These are phyloP conservation scores for Fonsecaea nubica DNA, from an alignment of 2,329 filamentous ascomycete genomes.

Conservation along the genomic window DNA sequence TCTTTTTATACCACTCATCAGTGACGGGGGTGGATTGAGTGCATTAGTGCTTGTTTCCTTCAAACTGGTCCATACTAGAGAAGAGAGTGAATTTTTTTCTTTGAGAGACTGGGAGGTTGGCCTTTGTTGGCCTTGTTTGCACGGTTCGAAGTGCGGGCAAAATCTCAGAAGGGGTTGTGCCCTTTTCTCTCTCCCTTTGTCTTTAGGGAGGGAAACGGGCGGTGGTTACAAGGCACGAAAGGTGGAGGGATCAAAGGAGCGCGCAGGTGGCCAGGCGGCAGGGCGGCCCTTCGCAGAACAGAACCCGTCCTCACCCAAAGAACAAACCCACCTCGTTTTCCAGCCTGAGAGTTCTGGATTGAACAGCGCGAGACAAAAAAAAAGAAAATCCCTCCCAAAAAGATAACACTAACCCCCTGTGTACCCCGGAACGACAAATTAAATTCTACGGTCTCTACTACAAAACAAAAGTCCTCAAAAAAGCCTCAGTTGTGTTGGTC, in stretches of 20 bases:
- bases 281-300: not conserved
- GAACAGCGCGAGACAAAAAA: constrained; percentile 15
- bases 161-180: not conserved
- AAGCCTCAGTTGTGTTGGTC: constrained; percentile 12
- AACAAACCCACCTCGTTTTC: constrained; percentile 11
- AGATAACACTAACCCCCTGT: constrained; percentile 12
- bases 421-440: constrained; percentile 22
- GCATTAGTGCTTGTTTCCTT: constrained; percentile 31
- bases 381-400: too few relatives aligned
- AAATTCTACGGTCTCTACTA: constrained; percentile 26
- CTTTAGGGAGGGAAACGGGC: not conserved
- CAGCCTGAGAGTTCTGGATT: constrained; percentile 11
- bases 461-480: constrained; percentile 3
- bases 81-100: not conserved
- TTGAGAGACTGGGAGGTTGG: constrained; percentile 9
- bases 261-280: not conserved
- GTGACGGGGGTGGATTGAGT: constrained; percentile 30
- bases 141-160: constrained; percentile 13
- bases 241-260: not conserved
- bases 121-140: constrained; percentile 6
- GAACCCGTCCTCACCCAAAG: not conserved
- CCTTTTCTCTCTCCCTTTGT: not conserved
- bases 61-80: constrained; percentile 34
- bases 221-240: constrained; percentile 4
- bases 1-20: constrained; percentile 25